A percentile compares a stretch with the other conserved stretches of the same genome.
Evolutionary conservation across 208 protist genomes (phyloP).

Genomic region (Polymyxa betae): DNA sequence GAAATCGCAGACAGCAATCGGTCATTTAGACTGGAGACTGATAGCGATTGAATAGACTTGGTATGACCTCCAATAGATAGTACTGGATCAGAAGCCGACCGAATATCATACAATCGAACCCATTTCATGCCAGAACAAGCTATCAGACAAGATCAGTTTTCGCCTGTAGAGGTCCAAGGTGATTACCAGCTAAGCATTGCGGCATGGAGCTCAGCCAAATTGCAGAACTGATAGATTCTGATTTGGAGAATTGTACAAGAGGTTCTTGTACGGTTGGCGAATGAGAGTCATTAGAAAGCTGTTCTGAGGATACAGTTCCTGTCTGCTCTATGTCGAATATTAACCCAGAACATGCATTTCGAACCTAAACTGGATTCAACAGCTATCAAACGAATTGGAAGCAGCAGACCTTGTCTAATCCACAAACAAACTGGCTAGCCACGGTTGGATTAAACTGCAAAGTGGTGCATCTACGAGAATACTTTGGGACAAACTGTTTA

Average conservation of each 20-base stretch:
- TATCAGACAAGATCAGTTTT: not conserved
- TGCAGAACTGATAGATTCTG: not conserved
- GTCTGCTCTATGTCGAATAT: conserved; percentile 21
- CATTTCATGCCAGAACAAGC: not conserved
- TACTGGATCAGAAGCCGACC: not conserved
- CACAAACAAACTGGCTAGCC: conserved; percentile 16
- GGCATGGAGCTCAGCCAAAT: not conserved
- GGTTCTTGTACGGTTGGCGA: not conserved
- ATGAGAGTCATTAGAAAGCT: not conserved
- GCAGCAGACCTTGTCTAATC: not conserved
- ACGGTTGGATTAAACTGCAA: not conserved
- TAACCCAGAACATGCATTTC: conserved; percentile 23
- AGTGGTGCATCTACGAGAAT: conserved; percentile 16
- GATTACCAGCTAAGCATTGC: not conserved
- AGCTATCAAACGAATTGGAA: not conserved
- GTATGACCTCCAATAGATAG: not conserved
- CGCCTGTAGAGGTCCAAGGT: too few species aligned
- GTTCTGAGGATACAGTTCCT: not conserved
- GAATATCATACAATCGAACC: conserved; percentile 30
- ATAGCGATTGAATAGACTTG: not conserved
- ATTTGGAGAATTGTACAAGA: conserved; percentile 24
- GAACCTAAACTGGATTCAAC: not conserved
- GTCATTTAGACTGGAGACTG: not conserved
- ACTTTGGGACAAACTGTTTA: conserved; percentile 48
- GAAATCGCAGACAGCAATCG: not conserved